Conservation (phyloP, 1,284 basidiomycete genomes). For the Wolfiporia cocos region DNA sequence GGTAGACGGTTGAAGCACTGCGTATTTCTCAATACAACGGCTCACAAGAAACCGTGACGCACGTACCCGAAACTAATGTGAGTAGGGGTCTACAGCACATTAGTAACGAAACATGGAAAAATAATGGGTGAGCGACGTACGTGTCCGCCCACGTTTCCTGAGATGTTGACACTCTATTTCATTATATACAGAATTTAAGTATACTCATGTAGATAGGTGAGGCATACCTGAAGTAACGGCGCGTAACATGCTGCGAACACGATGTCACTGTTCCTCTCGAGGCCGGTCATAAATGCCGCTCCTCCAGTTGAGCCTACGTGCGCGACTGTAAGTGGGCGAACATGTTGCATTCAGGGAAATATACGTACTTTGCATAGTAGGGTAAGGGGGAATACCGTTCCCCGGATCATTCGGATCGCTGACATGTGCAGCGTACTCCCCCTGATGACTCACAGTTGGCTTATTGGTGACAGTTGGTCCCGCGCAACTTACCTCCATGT, state of each 20-base stretch:
- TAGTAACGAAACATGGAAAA: too few relatives aligned
- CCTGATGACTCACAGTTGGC: slow-evolving; percentile 34
- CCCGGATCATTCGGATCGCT: slow-evolving; percentile 44
- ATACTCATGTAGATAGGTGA: slow-evolving; percentile 3
- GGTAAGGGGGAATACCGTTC: slow-evolving; percentile 52
- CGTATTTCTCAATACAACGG: slow-evolving; percentile 2
- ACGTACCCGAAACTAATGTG: slow-evolving; percentile 61
- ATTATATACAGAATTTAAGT: too few relatives aligned
- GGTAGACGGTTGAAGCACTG: slow-evolving; percentile 42
- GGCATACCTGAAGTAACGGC: slow-evolving; percentile 46
- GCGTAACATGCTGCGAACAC: slow-evolving; percentile 67
- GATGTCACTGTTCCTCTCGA: slow-evolving; percentile 52
- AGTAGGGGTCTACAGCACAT: slow-evolving; percentile 45
- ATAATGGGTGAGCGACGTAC: slow-evolving; percentile 5
- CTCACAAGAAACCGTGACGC: not conserved
- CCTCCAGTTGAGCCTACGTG: slow-evolving; percentile 42
- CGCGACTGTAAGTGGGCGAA: not conserved
- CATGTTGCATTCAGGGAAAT: not conserved
- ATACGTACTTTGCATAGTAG: slow-evolving; percentile 46
- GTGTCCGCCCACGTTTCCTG: too few relatives aligned
- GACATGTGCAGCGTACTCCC: slow-evolving; percentile 67
- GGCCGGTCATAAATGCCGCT: slow-evolving; percentile 68
- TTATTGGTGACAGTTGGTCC: slow-evolving; percentile 53
- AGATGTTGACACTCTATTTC: too few relatives aligned
- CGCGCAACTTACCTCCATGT: slow-evolving; percentile 45